phyloP scores from a whole-genome alignment of 805 yeast species.

The Myxozyma monticola region DNA sequence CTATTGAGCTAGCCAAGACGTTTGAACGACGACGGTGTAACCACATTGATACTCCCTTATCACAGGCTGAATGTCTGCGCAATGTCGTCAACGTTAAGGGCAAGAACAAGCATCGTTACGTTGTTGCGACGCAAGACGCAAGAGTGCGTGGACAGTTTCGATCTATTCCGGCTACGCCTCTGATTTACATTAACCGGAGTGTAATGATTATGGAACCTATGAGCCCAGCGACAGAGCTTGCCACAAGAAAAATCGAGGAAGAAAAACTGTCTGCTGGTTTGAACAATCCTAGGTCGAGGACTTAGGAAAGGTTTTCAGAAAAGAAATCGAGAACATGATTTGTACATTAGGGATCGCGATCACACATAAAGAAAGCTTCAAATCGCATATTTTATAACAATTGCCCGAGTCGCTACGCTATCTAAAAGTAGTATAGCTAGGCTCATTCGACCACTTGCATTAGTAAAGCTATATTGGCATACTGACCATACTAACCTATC shows the following conservation, averaged over 20 bases:
- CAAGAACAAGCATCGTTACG: conserved; percentile 83
- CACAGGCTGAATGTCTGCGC: conserved; percentile 74
- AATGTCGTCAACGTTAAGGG: conserved; percentile 70
- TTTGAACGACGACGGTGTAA: conserved; percentile 93
- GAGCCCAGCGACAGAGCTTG: conserved; percentile 63
- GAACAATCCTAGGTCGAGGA: conserved; percentile 51
- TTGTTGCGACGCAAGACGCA: conserved; percentile 81
- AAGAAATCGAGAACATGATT: not conserved
- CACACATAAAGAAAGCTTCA: not conserved
- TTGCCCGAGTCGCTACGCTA: too few relatives aligned
- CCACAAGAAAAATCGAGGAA: conserved; percentile 55
- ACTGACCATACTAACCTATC: too few relatives aligned
- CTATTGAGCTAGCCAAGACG: conserved; percentile 75
- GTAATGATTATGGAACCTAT: conserved; percentile 97
- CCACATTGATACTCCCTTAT: conserved; percentile 60
- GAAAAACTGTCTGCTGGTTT: conserved; percentile 75
- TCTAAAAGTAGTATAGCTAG: too few relatives aligned
- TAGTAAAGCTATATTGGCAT: too few relatives aligned
- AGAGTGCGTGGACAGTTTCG: conserved; percentile 68
- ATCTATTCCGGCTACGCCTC: conserved; percentile 83
- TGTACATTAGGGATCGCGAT: not conserved
- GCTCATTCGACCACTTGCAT: too few relatives aligned
- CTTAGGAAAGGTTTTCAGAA: too few relatives aligned
- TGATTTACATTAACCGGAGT: conserved; percentile 81
- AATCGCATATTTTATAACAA: too few relatives aligned